Evolutionary conservation across 176 grass and related monocot species (phyloP).

Genomic region (Aegilops speltoides): DNA sequence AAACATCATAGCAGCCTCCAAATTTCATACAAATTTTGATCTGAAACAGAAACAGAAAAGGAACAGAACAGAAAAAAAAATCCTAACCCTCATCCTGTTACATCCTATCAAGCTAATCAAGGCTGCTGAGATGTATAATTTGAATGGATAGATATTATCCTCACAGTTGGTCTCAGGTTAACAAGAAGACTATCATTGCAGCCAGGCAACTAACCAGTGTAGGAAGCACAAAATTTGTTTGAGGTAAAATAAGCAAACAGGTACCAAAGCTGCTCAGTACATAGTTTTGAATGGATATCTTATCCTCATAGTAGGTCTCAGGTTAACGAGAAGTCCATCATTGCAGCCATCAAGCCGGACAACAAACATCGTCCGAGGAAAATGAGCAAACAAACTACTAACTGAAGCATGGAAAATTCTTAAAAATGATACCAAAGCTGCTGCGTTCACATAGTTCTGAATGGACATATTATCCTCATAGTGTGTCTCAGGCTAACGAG

Average conservation of each 20-base stretch:
- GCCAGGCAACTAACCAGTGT: background rate
- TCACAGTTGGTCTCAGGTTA: constrained; percentile 31
- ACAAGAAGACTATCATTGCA: constrained; percentile 45
- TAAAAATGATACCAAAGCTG: too few relatives aligned
- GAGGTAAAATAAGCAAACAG: background rate
- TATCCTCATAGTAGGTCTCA: constrained; percentile 18
- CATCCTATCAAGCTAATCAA: background rate
- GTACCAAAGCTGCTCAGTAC: constrained; percentile 32
- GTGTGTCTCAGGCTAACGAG: too few relatives aligned
- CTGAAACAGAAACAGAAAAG: background rate
- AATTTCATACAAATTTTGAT: background rate
- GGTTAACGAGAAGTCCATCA: constrained; percentile 55
- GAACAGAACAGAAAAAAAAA: background rate
- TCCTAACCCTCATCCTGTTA: background rate
- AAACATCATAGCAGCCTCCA: constrained; percentile 20
- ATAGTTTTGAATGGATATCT: constrained; percentile 47
- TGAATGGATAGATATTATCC: constrained; percentile 36
- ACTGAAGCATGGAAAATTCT: too few relatives aligned
- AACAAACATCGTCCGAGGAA: background rate
- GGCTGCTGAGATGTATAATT: constrained; percentile 23
- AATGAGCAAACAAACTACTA: background rate
- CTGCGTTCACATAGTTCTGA: too few relatives aligned
- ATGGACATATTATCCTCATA: too few relatives aligned
- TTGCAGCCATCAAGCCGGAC: constrained; percentile 5
- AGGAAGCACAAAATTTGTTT: background rate